A percentile compares a stretch with the other conserved stretches of the same genome.
These are phyloP conservation scores for Arctium lappa DNA, from an alignment of 129 eudicot species.

Conservation along the genomic window DNA sequence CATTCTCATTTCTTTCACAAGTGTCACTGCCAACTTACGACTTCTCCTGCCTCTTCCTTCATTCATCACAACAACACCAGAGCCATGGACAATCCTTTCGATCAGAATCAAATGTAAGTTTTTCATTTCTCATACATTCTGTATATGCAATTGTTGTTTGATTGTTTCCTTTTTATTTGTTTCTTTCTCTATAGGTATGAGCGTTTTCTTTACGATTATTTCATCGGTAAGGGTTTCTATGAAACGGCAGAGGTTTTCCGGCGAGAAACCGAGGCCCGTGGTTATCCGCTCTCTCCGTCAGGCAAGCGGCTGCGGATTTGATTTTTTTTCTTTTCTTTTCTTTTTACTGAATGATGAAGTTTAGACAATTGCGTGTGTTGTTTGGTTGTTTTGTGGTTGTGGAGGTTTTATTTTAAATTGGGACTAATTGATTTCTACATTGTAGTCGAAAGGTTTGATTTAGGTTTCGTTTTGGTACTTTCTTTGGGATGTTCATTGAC, in stretches of 20 bases:
- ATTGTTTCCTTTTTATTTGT: background rate
- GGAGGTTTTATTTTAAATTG: background rate
- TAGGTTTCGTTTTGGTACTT: background rate
- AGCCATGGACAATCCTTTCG: background rate
- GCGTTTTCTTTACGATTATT: background rate
- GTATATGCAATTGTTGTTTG: background rate
- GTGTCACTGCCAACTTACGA: background rate
- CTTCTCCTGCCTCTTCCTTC: background rate
- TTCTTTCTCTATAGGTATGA: constrained; percentile 6
- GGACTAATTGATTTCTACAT: background rate
- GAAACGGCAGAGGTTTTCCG: constrained; percentile 23
- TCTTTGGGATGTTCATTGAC: background rate
- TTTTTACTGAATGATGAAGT: background rate
- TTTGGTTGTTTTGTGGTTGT: background rate
- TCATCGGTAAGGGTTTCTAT: constrained; percentile 9
- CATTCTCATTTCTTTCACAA: background rate
- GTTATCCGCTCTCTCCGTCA: constrained; percentile 3
- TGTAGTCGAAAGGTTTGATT: background rate
- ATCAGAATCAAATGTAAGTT: background rate
- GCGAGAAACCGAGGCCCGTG: constrained; percentile 4
- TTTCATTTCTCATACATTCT: background rate
- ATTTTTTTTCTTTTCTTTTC: background rate
- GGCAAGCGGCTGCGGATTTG: background rate
- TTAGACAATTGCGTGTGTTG: background rate
- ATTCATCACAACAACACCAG: background rate